Conservation (phyloP, 2,329 filamentous ascomycete genomes). For the Alternaria atra region DNA sequence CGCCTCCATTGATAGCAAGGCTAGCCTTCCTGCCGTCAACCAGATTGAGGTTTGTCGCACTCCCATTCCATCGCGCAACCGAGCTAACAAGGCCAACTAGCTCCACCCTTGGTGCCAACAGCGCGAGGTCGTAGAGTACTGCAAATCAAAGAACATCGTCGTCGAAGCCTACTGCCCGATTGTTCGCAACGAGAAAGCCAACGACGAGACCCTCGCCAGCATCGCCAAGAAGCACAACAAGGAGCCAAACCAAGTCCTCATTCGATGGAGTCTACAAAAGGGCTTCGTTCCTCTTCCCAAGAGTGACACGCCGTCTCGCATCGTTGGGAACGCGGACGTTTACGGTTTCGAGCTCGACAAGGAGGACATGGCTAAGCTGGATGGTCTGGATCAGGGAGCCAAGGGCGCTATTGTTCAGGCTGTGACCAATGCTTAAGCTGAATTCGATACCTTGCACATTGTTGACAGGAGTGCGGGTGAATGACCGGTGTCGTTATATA, state of each 20-base stretch:
- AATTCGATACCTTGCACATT: not conserved
- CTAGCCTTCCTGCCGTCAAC: conserved; percentile 76
- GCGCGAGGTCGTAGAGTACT: conserved; percentile 66
- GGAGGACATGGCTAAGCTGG: conserved; percentile 47
- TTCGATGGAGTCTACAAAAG: conserved; percentile 85
- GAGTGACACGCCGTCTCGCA: conserved; percentile 49
- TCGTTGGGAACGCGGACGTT: conserved; percentile 48
- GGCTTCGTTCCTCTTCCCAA: conserved; percentile 56
- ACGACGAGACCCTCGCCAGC: conserved; percentile 70
- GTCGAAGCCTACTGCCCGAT: conserved; percentile 72
- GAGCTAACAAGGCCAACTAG: conserved; percentile 50
- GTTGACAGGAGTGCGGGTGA: not conserved
- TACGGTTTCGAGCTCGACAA: conserved; percentile 49
- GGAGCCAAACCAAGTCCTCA: conserved; percentile 77
- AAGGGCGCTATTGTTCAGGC: conserved; percentile 48
- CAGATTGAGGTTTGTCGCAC: conserved; percentile 70
- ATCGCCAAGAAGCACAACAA: conserved; percentile 77
- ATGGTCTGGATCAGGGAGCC: conserved; percentile 46
- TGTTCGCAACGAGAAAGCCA: conserved; percentile 75
- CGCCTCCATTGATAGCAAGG: conserved; percentile 66
- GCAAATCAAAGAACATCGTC: conserved; percentile 66
- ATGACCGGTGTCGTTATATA: not conserved
- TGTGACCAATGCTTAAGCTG: conserved; percentile 14
- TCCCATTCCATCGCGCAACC: not conserved
- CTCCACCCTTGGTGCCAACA: conserved; percentile 78